Conservation (phyloP, 164 flowering plant species). For the Taxillus chinensis region DNA sequence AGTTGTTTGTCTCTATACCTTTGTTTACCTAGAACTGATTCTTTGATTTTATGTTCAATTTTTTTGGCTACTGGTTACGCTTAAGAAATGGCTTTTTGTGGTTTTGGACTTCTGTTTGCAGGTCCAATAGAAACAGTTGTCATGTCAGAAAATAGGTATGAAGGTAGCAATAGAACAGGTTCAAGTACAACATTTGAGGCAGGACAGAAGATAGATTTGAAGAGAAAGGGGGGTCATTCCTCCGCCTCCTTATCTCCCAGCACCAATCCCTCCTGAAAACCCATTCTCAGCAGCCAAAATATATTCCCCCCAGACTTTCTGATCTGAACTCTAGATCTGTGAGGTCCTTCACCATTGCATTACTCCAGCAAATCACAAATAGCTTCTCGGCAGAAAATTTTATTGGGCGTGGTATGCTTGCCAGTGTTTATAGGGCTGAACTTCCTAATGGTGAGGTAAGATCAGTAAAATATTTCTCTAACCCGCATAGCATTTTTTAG, state of each 20-base stretch:
- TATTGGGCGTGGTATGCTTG: constrained; percentile 66
- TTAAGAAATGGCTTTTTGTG: constrained; percentile 1
- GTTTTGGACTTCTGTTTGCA: constrained; percentile 15
- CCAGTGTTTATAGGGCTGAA: constrained; percentile 69
- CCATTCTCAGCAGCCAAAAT: constrained; percentile 19
- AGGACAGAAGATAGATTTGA: constrained; percentile 14
- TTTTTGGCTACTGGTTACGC: constrained; percentile 1
- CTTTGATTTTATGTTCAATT: neutral
- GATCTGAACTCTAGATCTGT: constrained; percentile 21
- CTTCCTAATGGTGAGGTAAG: constrained; percentile 78
- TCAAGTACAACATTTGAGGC: constrained; percentile 5
- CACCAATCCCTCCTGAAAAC: constrained; percentile 30
- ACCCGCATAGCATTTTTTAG: too few species aligned
- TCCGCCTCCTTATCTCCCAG: constrained; percentile 31
- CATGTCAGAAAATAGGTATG: constrained; percentile 20
- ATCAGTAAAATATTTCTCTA: neutral
- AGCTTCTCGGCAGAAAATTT: constrained; percentile 75
- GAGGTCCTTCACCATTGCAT: constrained; percentile 48
- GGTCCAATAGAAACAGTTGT: constrained; percentile 20
- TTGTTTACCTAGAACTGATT: neutral
- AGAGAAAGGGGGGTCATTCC: constrained; percentile 12
- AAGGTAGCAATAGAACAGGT: constrained; percentile 10
- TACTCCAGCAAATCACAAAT: constrained; percentile 73
- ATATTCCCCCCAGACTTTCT: constrained; percentile 8
- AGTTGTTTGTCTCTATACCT: neutral